Evolutionary conservation across 2,329 filamentous ascomycete genomes (phyloP).

Genomic region (Penicillium paneum): DNA sequence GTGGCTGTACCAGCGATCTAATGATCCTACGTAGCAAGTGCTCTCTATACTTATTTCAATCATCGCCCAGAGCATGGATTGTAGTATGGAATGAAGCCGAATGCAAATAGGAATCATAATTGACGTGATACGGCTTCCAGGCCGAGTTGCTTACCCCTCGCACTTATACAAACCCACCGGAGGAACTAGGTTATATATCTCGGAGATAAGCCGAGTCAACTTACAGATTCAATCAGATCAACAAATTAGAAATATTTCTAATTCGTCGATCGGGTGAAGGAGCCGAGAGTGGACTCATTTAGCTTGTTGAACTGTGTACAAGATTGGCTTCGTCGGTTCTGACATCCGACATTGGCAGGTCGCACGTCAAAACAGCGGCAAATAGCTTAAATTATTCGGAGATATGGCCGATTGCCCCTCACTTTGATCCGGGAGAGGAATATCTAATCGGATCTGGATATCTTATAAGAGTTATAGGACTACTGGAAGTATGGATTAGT

Average conservation of each 20-base stretch:
- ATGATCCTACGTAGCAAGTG: too few species aligned
- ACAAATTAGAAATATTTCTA: neutral
- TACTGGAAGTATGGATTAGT: too few species aligned
- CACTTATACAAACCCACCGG: neutral
- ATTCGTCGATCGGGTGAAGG: neutral
- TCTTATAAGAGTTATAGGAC: neutral
- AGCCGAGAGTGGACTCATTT: neutral
- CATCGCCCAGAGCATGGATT: too few species aligned
- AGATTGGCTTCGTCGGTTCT: slow-evolving; percentile 1
- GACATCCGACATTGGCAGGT: neutral
- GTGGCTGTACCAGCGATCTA: too few species aligned
- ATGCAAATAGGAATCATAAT: neutral
- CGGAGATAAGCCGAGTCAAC: neutral
- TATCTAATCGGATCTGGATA: neutral
- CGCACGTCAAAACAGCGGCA: slow-evolving; percentile 1
- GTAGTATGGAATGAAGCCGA: neutral
- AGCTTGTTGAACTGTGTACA: neutral
- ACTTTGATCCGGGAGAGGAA: neutral
- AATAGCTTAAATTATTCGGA: neutral
- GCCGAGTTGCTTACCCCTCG: neutral
- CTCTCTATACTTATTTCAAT: too few species aligned
- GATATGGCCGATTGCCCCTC: slow-evolving; percentile 9
- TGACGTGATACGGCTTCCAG: neutral
- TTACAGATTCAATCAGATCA: neutral
- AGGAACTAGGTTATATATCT: neutral